Evolutionary conservation across 805 yeast species (phyloP), one percentile per base, ranked within the genome.

Genomic region (Candida easanensis): DNA sequence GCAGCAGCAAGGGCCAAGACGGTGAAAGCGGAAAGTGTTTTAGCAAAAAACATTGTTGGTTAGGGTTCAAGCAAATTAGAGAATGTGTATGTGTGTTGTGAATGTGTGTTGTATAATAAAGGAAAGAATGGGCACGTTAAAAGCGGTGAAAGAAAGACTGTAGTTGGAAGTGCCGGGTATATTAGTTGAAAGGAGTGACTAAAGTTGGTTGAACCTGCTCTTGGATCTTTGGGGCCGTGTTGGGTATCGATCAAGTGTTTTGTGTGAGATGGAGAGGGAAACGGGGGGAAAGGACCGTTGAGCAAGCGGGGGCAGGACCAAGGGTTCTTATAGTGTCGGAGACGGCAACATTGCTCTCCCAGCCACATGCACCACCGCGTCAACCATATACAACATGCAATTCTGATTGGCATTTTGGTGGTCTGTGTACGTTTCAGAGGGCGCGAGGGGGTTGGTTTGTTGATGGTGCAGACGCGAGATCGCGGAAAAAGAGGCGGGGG

Each of bases 131-230:
- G 48, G 42, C 57, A 51, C 40, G 10, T 8, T 51, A 46, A 42
- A 19, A 39, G 56, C 45, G 30, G 42, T 40, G 14, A 34, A 55
- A 51, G 62, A 56, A 44, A 41, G 61, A 57, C 60, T 39, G 41
- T 53, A 54, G 62, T 57, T 56, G 54, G 60, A 45, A 32, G 50
- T 42, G 44, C 50, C 46, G 34, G 36, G 38, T 41, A 30, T 16
- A 26, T 26, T 5, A 23, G 40, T 44, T 30, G 33, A 19, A 45
- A 45, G 18, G 49, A 45, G 45, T 45, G 49, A 45, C 49, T 41
- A 28, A 31, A 41, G 45, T 41, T 37, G 31, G 46, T 15, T 38
- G 27, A 13, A 33, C 25, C 26, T 33, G 33, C 38, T 28, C 36
- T 34, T 21, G 21, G n/a, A 19, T 23, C 14, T 31, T 7, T n/a